Percentiles rank a stretch among this genome's conserved stretches.
Conservation (phyloP, 352 stramenopile genomes). For the Globisporangium cederbergense region DNA sequence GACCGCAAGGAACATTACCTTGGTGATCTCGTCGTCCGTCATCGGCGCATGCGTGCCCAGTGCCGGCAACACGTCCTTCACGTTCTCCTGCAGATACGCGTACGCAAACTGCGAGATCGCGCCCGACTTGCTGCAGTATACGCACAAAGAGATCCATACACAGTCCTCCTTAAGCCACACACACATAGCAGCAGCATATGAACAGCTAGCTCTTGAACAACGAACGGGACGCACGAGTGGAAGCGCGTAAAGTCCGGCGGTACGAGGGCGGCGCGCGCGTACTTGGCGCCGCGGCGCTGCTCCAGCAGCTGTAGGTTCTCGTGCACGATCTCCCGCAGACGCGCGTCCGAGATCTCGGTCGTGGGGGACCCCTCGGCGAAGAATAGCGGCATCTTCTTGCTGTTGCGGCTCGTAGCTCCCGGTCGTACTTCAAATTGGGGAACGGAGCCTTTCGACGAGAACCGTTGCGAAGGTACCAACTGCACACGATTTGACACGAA, state of each 20-base stretch:
- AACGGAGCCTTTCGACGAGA: no score
- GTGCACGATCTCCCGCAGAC: conserved; percentile 59
- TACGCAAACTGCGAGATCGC: conserved; percentile 92
- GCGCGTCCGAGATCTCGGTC: conserved; percentile 53
- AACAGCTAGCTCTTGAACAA: background rate
- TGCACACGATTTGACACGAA: no score
- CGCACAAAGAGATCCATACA: background rate
- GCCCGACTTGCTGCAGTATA: conserved; percentile 73
- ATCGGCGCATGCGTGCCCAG: conserved; percentile 96
- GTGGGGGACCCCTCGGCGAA: conserved; percentile 73
- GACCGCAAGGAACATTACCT: conserved; percentile 23
- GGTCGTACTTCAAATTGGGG: no score
- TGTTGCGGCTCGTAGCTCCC: no score
- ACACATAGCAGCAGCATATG: background rate
- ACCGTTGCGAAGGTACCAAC: no score
- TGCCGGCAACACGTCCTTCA: conserved; percentile 92
- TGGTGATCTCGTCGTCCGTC: conserved; percentile 90
- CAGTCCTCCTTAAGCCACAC: background rate
- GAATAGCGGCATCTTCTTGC: conserved; percentile 55
- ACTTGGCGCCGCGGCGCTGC: conserved; percentile 40
- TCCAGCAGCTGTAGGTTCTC: conserved; percentile 69
- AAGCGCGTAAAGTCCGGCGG: conserved; percentile 97
- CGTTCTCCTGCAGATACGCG: conserved; percentile 84
- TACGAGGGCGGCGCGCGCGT: conserved; percentile 84
- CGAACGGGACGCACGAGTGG: conserved; percentile 76